Percentiles rank a stretch among this genome's conserved stretches.
Evolutionary conservation across 306 rosid species (phyloP).

Genomic region (Pyrus pyrifolia): DNA sequence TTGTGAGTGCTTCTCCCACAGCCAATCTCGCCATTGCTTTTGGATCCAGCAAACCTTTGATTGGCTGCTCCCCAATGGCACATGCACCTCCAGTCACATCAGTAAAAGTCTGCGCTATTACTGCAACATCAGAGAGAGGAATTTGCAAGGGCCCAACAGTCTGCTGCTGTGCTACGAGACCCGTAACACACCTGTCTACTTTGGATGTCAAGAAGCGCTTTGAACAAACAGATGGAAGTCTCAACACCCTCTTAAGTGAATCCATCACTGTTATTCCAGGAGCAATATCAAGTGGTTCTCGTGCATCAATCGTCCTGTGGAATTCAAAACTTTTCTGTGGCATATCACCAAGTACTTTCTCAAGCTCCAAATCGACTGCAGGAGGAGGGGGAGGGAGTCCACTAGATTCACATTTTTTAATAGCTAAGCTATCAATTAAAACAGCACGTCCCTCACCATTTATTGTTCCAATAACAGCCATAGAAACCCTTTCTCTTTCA

Average conservation of each 20-base stretch:
- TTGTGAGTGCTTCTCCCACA: conserved; percentile 92
- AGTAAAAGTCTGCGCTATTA: conserved; percentile 68
- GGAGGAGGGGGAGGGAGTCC: conserved; percentile 69
- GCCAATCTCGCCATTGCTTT: conserved; percentile 95
- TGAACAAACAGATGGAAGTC: conserved; percentile 80
- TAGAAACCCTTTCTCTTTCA: conserved; percentile 72
- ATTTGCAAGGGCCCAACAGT: conserved; percentile 89
- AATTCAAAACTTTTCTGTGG: conserved; percentile 69
- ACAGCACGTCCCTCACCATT: conserved; percentile 67
- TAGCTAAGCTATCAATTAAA: conserved; percentile 62
- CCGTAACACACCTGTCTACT: conserved; percentile 80
- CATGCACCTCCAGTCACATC: conserved; percentile 82
- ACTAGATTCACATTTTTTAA: conserved; percentile 30
- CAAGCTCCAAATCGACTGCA: conserved; percentile 80
- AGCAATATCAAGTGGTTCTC: conserved; percentile 71
- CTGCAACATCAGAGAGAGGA: conserved; percentile 82
- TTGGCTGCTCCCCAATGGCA: conserved; percentile 87
- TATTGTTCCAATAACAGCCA: conserved; percentile 87
- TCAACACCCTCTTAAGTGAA: conserved; percentile 69
- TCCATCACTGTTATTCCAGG: conserved; percentile 55
- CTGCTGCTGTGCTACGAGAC: conserved; percentile 91
- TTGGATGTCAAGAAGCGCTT: conserved; percentile 72
- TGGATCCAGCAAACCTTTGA: conserved; percentile 80
- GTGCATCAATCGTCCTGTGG: conserved; percentile 40
- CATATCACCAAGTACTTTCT: conserved; percentile 94